These are phyloP conservation scores for Parathielavia appendiculata DNA, from an alignment of 495 filamentous ascomycete genomes.

Conservation along the genomic window DNA sequence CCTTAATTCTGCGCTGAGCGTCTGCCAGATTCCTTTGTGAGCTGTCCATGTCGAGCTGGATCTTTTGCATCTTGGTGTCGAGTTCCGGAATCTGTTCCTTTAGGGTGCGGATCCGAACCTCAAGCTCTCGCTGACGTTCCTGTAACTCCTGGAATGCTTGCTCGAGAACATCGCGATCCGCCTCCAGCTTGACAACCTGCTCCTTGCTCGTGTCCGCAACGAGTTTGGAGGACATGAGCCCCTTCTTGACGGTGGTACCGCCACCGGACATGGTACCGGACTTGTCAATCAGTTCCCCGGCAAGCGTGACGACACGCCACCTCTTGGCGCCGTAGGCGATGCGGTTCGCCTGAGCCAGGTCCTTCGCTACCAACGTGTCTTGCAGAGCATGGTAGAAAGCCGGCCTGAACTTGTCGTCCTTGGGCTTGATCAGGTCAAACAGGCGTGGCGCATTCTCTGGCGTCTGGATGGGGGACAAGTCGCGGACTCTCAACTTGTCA, in stretches of 20 bases:
- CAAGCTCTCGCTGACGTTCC: conserved; percentile 70
- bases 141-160: conserved; percentile 73
- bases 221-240: conserved; percentile 93
- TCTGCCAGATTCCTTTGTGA: conserved; percentile 78
- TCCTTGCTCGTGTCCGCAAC: conserved; percentile 79
- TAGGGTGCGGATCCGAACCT: conserved; percentile 63
- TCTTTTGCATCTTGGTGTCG: conserved; percentile 89
- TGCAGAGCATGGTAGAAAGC: conserved; percentile 92
- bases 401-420: conserved; percentile 78
- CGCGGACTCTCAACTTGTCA: conserved; percentile 71
- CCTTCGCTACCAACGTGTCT: conserved; percentile 88
- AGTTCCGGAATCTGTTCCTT: conserved; percentile 78
- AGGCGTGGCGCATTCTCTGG: conserved; percentile 88
- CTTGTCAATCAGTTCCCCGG: conserved; percentile 92
- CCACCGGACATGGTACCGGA: conserved; percentile 98
- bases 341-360: conserved; percentile 87
- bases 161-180: conserved; percentile 79
- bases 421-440: conserved; percentile 88
- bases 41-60: conserved; percentile 82
- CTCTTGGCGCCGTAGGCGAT: conserved; percentile 89
- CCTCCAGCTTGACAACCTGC: conserved; percentile 78
- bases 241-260: conserved; percentile 79
- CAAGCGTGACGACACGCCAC: conserved; percentile 93
- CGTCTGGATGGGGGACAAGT: conserved; percentile 73
- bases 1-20: conserved; percentile 73